phyloP scores from a whole-genome alignment of 2,329 filamentous ascomycete genomes.

The Botrytis aclada region DNA sequence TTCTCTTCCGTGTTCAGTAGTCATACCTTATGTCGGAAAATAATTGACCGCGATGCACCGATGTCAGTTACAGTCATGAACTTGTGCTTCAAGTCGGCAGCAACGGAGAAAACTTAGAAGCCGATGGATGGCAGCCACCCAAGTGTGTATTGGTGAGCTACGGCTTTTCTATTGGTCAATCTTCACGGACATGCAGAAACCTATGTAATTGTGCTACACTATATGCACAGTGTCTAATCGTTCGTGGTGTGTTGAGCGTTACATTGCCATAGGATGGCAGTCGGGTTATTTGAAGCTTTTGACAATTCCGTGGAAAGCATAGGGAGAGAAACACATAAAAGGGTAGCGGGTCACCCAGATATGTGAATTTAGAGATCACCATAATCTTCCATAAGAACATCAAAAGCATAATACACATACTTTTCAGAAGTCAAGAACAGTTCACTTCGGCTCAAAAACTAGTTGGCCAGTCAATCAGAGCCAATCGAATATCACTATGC shows the following conservation, averaged over 20 bases:
- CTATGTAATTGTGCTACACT: not conserved
- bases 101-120: not conserved
- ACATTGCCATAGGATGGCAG: not conserved
- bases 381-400: not conserved
- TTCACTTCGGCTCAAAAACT: not conserved
- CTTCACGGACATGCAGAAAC: not conserved
- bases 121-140: constrained; percentile 6
- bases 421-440: not conserved
- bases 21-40: not conserved
- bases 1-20: not conserved
- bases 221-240: not conserved
- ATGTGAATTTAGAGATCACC: not conserved
- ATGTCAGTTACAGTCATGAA: not conserved
- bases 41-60: not conserved
- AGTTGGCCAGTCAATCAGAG: not conserved
- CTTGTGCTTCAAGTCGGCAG: not conserved
- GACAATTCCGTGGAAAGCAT: not conserved
- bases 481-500: not conserved
- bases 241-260: not conserved
- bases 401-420: not conserved
- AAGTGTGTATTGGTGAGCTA: not conserved
- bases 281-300: constrained; percentile 2
- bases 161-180: not conserved
- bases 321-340: not conserved
- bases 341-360: not conserved